A percentile compares a stretch with the other conserved stretches of the same genome.
These are phyloP conservation scores for Blastobotrys capitulatus DNA, from an alignment of 1,139 yeast species.

Conservation along the genomic window DNA sequence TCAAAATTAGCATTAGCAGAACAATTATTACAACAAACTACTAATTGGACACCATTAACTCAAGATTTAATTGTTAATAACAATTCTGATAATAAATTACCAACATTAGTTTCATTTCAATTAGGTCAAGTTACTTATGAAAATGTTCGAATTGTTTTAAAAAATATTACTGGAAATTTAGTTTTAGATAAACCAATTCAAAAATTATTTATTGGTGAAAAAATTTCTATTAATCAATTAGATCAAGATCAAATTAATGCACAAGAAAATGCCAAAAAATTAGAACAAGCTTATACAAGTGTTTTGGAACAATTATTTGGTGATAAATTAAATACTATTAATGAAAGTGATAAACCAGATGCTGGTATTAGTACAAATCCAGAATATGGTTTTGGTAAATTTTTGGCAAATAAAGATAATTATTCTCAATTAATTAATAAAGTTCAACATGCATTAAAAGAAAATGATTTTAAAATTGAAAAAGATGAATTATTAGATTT, in stretches of 20 bases:
- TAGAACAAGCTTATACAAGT: slow-evolving; percentile 76
- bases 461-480: slow-evolving; percentile 43
- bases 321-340: slow-evolving; percentile 49
- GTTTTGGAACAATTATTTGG: slow-evolving; percentile 65
- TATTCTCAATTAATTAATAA: slow-evolving; percentile 40
- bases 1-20: slow-evolving; percentile 58
- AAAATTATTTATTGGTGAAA: slow-evolving; percentile 54
- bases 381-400: slow-evolving; percentile 83
- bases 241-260: slow-evolving; percentile 31
- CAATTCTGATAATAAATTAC: slow-evolving; percentile 37
- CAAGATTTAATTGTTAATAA: slow-evolving; percentile 69
- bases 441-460: slow-evolving; percentile 48
- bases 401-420: slow-evolving; percentile 48
- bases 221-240: slow-evolving; percentile 11
- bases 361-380: slow-evolving; percentile 48
- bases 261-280: slow-evolving; percentile 42
- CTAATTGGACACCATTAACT: slow-evolving; percentile 60
- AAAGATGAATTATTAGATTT: slow-evolving; percentile 48
- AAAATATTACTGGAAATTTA: slow-evolving; percentile 50
- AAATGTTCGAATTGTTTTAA: slow-evolving; percentile 43
- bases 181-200: slow-evolving; percentile 53
- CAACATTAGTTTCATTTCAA: slow-evolving; percentile 51
- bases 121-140: slow-evolving; percentile 45
- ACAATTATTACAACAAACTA: slow-evolving; percentile 46
- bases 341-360: slow-evolving; percentile 44